phyloP scores from a whole-genome alignment of 192 early-diverging fungal species.

The Geranomyces variabilis region DNA sequence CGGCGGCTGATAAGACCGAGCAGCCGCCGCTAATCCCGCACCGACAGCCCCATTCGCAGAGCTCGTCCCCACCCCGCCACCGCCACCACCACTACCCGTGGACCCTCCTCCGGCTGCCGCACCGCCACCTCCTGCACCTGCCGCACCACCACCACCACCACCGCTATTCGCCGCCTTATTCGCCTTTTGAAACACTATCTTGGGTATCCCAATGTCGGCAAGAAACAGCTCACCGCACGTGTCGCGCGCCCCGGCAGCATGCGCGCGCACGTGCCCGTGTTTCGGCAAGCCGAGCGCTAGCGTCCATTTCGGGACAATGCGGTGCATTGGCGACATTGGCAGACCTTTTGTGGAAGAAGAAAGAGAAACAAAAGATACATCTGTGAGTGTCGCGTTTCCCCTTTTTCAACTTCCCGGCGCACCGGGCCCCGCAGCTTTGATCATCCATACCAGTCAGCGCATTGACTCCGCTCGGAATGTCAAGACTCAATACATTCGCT shows the following conservation, averaged over 20 bases:
- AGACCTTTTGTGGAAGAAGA: constrained; percentile 39
- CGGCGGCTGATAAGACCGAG: constrained; percentile 40
- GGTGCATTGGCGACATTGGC: constrained; percentile 53
- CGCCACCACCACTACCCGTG: constrained; percentile 11
- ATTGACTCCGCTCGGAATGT: constrained; percentile 71
- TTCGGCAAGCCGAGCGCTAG: constrained; percentile 76
- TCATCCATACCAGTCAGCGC: constrained; percentile 30
- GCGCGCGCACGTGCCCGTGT: constrained; percentile 54
- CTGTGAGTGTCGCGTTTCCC: too few species aligned
- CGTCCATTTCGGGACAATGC: constrained; percentile 76
- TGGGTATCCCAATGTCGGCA: constrained; percentile 76
- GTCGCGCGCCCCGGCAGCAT: constrained; percentile 33
- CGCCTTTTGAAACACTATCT: constrained; percentile 60
- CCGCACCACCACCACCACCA: too few species aligned
- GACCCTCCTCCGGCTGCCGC: too few species aligned
- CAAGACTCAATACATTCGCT: constrained; percentile 66
- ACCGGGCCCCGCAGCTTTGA: too few species aligned
- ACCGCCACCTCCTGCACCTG: too few species aligned
- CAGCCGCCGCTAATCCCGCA: not conserved
- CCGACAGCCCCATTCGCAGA: too few species aligned
- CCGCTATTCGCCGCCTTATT: constrained; percentile 20
- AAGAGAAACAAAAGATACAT: not conserved
- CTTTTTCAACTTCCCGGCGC: too few species aligned
- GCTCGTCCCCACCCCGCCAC: constrained; percentile 26
- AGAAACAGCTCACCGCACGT: constrained; percentile 74